phyloP scores from a whole-genome alignment of 140 eudicot species.

The Cichorium intybus region DNA sequence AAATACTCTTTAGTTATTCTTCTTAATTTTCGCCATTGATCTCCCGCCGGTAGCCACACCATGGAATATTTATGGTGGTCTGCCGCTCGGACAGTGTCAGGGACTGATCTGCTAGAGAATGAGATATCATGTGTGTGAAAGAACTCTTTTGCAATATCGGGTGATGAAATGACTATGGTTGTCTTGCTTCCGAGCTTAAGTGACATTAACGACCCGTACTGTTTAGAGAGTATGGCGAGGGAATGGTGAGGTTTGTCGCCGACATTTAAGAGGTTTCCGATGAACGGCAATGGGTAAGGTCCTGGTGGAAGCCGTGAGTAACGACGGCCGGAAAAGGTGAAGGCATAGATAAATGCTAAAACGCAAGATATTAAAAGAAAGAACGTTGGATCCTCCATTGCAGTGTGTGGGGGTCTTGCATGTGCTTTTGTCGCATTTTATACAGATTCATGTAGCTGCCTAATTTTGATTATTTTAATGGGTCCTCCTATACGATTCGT shows the following conservation, averaged over 20 bases:
- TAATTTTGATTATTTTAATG: too few species aligned
- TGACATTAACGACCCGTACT: conserved; percentile 24
- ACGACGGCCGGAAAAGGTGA: conserved; percentile 1
- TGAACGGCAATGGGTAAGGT: conserved; percentile 18
- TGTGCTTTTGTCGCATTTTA: too few species aligned
- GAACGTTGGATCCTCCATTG: background rate
- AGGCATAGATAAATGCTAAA: background rate
- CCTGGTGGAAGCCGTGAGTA: too few species aligned
- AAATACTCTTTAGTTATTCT: conserved; percentile 23
- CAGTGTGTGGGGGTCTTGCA: too few species aligned
- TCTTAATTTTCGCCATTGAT: conserved; percentile 2
- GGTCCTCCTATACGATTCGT: too few species aligned
- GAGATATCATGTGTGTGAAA: conserved; percentile 9
- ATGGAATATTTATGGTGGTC: conserved; percentile 1
- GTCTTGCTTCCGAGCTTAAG: conserved; percentile 19
- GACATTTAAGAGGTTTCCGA: conserved; percentile 21
- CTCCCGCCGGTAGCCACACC: too few species aligned
- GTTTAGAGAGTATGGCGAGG: conserved; percentile 16
- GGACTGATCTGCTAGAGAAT: conserved; percentile 14
- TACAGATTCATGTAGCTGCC: too few species aligned
- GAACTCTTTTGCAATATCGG: too few species aligned
- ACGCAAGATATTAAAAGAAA: background rate
- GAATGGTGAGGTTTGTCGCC: conserved; percentile 24
- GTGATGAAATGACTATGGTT: conserved; percentile 29
- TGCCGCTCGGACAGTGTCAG: background rate